These are phyloP conservation scores for Catenaria anguillulae DNA, from an alignment of 371 early-diverging fungal species.

Conservation along the genomic window DNA sequence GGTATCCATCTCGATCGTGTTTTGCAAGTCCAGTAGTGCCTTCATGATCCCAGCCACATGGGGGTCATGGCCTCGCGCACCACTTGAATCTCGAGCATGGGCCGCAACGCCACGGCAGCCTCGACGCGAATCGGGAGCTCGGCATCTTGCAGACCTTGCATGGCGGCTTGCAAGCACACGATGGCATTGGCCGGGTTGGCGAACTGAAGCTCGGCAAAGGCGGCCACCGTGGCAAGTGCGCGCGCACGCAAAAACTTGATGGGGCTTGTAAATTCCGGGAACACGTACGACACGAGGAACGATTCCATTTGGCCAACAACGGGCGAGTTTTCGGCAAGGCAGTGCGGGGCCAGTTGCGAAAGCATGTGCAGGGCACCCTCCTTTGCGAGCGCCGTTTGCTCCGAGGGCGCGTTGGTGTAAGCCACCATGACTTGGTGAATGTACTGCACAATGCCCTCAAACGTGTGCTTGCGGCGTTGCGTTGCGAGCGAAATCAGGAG, in stretches of 20 bases:
- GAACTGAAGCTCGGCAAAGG: slow-evolving; percentile 27
- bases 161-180: slow-evolving; percentile 42
- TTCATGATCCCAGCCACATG: slow-evolving; percentile 69
- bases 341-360: slow-evolving; percentile 38
- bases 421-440: slow-evolving; percentile 47
- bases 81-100: slow-evolving; percentile 53
- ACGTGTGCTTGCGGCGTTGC: slow-evolving; percentile 57
- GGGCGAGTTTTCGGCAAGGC: slow-evolving; percentile 47
- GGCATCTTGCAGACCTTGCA: slow-evolving; percentile 49
- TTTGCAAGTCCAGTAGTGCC: slow-evolving; percentile 59
- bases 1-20: slow-evolving; percentile 77
- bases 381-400: slow-evolving; percentile 35
- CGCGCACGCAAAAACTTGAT: slow-evolving; percentile 64
- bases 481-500: slow-evolving; percentile 57
- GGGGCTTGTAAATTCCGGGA: slow-evolving; percentile 69
- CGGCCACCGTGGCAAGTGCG: slow-evolving; percentile 23
- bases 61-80: slow-evolving; percentile 53
- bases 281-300: slow-evolving; percentile 63
- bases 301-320: slow-evolving; percentile 48
- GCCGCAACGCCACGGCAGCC: slow-evolving; percentile 61
- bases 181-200: slow-evolving; percentile 26
- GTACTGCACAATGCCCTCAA: slow-evolving; percentile 55
- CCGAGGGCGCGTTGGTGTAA: slow-evolving; percentile 15
- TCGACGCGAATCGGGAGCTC: slow-evolving; percentile 73
- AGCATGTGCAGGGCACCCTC: slow-evolving; percentile 81